Evolutionary conservation across 75 land plant genomes (phyloP).

Genomic region (Sequoiadendron giganteum): DNA sequence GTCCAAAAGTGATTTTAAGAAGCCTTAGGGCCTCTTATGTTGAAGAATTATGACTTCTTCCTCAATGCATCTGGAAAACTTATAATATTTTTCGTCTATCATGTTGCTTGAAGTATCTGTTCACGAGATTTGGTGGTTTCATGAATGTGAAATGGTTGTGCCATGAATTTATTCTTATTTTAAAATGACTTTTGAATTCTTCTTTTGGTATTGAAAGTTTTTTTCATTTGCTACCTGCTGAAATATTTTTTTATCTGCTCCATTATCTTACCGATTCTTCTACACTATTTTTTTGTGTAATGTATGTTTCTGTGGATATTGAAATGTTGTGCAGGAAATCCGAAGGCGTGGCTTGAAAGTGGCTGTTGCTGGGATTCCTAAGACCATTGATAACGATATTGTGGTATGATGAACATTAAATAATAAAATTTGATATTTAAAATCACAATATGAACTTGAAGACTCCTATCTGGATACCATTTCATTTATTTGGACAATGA

Average conservation of each 20-base stretch:
- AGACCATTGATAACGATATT: constrained; percentile 58
- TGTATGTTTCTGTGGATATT: not conserved
- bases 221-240: not conserved
- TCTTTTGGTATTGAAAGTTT: constrained; percentile 2
- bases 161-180: not conserved
- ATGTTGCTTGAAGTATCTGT: not conserved
- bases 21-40: not conserved
- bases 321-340: constrained; percentile 21
- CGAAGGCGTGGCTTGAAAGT: constrained; percentile 41
- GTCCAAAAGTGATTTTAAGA: not conserved
- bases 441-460: not conserved
- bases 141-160: constrained; percentile 8
- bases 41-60: not conserved
- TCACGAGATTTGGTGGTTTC: not conserved
- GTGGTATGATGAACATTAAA: constrained; percentile 13
- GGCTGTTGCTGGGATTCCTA: constrained; percentile 50
- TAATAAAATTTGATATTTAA: not conserved
- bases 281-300: not conserved
- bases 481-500: not conserved
- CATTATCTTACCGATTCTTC: constrained; percentile 4
- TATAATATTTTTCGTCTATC: not conserved
- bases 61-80: not conserved
- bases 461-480: not conserved
- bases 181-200: not conserved
- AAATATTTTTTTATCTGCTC: constrained; percentile 5